phyloP scores from a whole-genome alignment of 2,329 filamentous ascomycete species.

The Paraphaeosphaeria sporulosa region DNA sequence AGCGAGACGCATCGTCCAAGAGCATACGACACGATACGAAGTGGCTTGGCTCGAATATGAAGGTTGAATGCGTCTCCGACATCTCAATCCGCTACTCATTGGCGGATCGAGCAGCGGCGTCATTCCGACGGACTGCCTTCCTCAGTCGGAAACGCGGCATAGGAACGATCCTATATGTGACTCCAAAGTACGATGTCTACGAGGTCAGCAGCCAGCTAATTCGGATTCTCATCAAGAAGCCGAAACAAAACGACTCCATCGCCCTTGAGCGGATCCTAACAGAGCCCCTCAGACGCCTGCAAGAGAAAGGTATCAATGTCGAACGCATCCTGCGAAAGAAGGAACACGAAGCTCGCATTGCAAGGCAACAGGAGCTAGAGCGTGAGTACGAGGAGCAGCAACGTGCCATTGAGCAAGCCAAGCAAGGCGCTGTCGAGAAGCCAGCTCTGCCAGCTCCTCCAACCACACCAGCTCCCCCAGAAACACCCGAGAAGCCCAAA shows the following conservation, averaged over 20 bases:
- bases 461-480: neutral
- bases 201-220: constrained; percentile 91
- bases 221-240: constrained; percentile 78
- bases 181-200: constrained; percentile 81
- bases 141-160: constrained; percentile 74
- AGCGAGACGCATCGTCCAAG: constrained; percentile 63
- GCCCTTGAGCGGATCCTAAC: constrained; percentile 92
- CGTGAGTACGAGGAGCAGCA: constrained; percentile 68
- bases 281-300: constrained; percentile 80
- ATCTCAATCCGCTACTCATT: constrained; percentile 82
- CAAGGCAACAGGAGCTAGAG: constrained; percentile 80
- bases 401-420: constrained; percentile 44
- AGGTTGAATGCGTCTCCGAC: constrained; percentile 77
- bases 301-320: constrained; percentile 93
- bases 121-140: constrained; percentile 66
- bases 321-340: constrained; percentile 90
- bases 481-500: constrained; percentile 37
- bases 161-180: constrained; percentile 77
- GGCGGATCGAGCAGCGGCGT: constrained; percentile 66
- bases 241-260: constrained; percentile 86
- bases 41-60: constrained; percentile 88
- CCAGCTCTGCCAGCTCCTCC: neutral
- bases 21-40: constrained; percentile 84
- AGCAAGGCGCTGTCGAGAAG: constrained; percentile 34
- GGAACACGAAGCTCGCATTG: constrained; percentile 85